Evolutionary conservation across 176 grass and related monocot genomes (phyloP).

Genomic region (Hyparrhenia diplandra): DNA sequence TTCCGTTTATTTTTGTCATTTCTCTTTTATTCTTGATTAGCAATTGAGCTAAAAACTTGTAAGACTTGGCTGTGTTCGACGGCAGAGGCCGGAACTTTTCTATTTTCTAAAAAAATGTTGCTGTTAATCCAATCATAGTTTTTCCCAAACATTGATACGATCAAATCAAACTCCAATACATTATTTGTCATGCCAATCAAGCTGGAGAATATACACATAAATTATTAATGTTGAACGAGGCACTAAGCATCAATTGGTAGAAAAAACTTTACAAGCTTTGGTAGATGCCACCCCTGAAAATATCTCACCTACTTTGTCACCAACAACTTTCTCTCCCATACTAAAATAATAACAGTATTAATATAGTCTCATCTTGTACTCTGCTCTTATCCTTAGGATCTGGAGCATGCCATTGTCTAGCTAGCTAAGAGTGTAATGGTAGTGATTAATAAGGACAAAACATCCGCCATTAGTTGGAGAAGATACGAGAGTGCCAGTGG

Average conservation of each 20-base stretch:
- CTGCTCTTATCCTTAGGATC: conserved; percentile 12
- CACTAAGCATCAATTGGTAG: not conserved
- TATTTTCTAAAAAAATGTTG: too few relatives aligned
- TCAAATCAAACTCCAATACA: not conserved
- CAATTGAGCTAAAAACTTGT: too few relatives aligned
- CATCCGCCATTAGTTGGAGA: not conserved
- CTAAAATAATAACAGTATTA: not conserved
- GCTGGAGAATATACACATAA: not conserved
- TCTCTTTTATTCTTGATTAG: too few relatives aligned
- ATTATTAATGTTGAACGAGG: not conserved
- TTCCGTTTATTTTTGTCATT: too few relatives aligned
- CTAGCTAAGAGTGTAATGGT: not conserved
- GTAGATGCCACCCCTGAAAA: conserved; percentile 11
- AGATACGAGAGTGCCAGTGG: not conserved
- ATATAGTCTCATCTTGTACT: not conserved
- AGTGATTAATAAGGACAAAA: not conserved
- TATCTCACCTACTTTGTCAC: conserved; percentile 25
- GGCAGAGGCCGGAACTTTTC: too few relatives aligned
- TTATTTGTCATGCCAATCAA: conserved; percentile 13
- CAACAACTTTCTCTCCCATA: not conserved
- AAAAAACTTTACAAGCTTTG: not conserved
- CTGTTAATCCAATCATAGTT: not conserved
- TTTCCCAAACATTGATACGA: not conserved
- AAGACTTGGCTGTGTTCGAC: too few relatives aligned
- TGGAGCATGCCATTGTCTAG: not conserved